Percentiles rank a stretch among this genome's conserved stretches.
These are phyloP conservation scores for Globisporangium lucens DNA, from an alignment of 352 stramenopile species.

Conservation along the genomic window DNA sequence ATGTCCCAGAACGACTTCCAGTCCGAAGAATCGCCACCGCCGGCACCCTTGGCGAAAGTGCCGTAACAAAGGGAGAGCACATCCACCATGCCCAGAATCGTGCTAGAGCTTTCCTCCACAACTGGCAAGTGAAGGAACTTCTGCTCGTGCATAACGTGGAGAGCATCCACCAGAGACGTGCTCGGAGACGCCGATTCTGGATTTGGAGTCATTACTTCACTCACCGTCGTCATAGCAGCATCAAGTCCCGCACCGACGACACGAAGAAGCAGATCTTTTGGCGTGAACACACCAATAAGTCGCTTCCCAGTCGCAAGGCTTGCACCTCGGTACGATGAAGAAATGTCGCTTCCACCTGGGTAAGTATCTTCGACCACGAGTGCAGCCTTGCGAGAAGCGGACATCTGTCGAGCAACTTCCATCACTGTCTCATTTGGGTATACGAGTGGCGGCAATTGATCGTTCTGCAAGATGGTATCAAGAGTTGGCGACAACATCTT, in stretches of 20 bases:
- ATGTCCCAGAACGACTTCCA: conserved; percentile 90
- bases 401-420: conserved; percentile 86
- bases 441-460: conserved; percentile 75
- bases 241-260: conserved; percentile 92
- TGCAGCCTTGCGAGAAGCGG: conserved; percentile 73
- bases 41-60: conserved; percentile 73
- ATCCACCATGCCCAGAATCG: conserved; percentile 84
- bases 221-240: conserved; percentile 87
- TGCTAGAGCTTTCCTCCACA: conserved; percentile 75
- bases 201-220: conserved; percentile 95
- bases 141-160: conserved; percentile 98
- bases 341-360: conserved; percentile 19
- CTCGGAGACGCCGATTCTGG: conserved; percentile 92
- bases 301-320: conserved; percentile 47
- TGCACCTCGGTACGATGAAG: conserved; percentile 25
- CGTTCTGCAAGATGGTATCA: conserved; percentile 77
- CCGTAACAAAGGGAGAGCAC: conserved; percentile 88
- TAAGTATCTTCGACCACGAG: conserved; percentile 74
- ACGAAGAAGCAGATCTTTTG: conserved; percentile 96
- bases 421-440: conserved; percentile 76
- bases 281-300: conserved; percentile 96
- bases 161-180: conserved; percentile 93
- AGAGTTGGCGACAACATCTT: conserved; percentile 84
- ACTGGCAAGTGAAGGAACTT: conserved; percentile 97
- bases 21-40: conserved; percentile 61